phyloP scores from a whole-genome alignment of 2,329 filamentous ascomycete genomes.

The Xylariaceae sp. region DNA sequence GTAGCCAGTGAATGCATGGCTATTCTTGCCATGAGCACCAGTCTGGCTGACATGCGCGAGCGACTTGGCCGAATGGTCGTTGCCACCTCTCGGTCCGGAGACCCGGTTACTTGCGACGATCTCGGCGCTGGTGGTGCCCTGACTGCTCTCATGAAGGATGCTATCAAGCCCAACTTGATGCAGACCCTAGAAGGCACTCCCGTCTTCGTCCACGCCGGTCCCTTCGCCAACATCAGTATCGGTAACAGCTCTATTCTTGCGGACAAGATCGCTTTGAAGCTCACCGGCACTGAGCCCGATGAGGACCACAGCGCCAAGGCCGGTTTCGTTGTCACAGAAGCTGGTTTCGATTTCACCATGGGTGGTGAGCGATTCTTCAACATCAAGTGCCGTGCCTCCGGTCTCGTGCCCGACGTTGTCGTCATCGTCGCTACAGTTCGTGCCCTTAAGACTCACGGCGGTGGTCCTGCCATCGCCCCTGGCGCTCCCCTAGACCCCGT shows the following conservation, averaged over 20 bases:
- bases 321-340: constrained; percentile 93
- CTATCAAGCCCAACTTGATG: constrained; percentile 98
- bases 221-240: constrained; percentile 97
- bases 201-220: constrained; percentile 94
- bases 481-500: constrained; percentile 80
- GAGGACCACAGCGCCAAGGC: constrained; percentile 78
- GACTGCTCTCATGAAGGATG: constrained; percentile 93
- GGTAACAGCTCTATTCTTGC: constrained; percentile 93
- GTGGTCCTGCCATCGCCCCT: constrained; percentile 86
- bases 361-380: constrained; percentile 99
- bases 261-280: constrained; percentile 91
- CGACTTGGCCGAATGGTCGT: constrained; percentile 94
- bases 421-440: constrained; percentile 94
- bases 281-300: constrained; percentile 87
- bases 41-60: constrained; percentile 82
- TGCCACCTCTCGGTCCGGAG: constrained; percentile 75
- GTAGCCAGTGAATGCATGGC: constrained; percentile 98
- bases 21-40: constrained; percentile 87
- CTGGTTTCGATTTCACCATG: constrained; percentile 99
- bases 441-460: constrained; percentile 94
- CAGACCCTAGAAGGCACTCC: constrained; percentile 95
- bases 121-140: constrained; percentile 88
- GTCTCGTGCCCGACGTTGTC: constrained; percentile 85
- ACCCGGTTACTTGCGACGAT: constrained; percentile 93
- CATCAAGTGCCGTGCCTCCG: constrained; percentile 96